phyloP scores from a whole-genome alignment of 345 rosid genomes.

The Ceriops zippeliana region DNA sequence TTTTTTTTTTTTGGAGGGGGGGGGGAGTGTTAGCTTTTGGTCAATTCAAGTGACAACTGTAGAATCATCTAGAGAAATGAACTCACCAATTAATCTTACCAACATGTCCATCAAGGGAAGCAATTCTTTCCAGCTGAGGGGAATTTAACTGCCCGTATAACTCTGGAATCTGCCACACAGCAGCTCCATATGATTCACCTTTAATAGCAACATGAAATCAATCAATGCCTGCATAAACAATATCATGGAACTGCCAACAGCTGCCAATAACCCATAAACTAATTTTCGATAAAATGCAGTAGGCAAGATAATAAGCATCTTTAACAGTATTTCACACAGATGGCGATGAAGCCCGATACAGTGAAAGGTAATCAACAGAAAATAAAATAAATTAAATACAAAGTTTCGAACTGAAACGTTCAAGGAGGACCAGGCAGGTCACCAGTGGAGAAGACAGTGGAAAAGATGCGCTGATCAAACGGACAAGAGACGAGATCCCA shows the following conservation, averaged over 20 bases:
- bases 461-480: conserved; percentile 88
- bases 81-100: conserved; percentile 82
- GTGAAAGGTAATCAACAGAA: too few relatives aligned
- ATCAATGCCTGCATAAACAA: not conserved
- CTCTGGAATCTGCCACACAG: conserved; percentile 97
- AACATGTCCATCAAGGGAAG: conserved; percentile 76
- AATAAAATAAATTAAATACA: too few relatives aligned
- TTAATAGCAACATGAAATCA: conserved; percentile 20
- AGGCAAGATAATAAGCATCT: too few relatives aligned
- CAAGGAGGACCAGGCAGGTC: not conserved
- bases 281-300: not conserved
- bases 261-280: not conserved
- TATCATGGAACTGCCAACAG: not conserved
- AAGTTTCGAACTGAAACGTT: too few relatives aligned
- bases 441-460: conserved; percentile 83
- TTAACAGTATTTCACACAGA: too few relatives aligned
- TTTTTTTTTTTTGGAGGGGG: too few relatives aligned
- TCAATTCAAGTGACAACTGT: not conserved
- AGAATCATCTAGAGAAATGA: conserved; percentile 11
- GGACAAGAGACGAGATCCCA: conserved; percentile 93
- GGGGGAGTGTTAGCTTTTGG: too few relatives aligned
- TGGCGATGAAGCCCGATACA: too few relatives aligned
- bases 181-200: conserved; percentile 88
- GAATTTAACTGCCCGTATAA: conserved; percentile 78
- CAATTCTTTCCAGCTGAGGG: conserved; percentile 74